Evolutionary conservation across 331 rosid species (phyloP).

Genomic region (Malus hybrid): DNA sequence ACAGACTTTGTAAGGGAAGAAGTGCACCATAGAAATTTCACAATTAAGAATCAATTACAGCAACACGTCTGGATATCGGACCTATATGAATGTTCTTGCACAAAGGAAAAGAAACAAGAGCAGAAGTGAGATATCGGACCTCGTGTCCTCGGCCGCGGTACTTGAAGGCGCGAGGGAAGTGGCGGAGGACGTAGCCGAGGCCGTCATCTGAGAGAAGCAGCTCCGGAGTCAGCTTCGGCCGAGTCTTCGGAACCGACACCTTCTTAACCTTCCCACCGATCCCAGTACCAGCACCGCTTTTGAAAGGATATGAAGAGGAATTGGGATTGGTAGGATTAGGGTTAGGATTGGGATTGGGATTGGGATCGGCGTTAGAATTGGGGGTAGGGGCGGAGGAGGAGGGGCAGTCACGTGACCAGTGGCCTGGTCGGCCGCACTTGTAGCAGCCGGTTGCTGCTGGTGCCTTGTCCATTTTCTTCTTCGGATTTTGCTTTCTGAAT

Average conservation of each 20-base stretch:
- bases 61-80: not conserved
- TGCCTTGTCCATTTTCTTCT: constrained; percentile 26
- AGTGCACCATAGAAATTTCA: not conserved
- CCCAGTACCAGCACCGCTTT: not conserved
- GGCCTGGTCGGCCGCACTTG: constrained; percentile 96
- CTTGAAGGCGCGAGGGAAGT: constrained; percentile 77
- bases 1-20: not conserved
- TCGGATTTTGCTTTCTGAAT: not conserved
- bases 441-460: constrained; percentile 74
- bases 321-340: constrained; percentile 1
- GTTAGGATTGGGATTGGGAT: constrained; percentile 10
- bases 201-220: constrained; percentile 87
- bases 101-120: not conserved
- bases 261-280: constrained; percentile 47
- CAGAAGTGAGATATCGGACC: constrained; percentile 24
- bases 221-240: constrained; percentile 84
- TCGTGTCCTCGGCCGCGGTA: constrained; percentile 84
- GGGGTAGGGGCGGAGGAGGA: constrained; percentile 20
- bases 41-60: not conserved
- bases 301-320: constrained; percentile 31
- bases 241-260: constrained; percentile 38
- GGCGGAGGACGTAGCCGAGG: constrained; percentile 88
- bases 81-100: not conserved
- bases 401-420: constrained; percentile 97
- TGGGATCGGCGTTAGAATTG: constrained; percentile 9